Base-by-base conservation (phyloP, 495 filamentous ascomycete species). In the Podospora comata region DNA sequence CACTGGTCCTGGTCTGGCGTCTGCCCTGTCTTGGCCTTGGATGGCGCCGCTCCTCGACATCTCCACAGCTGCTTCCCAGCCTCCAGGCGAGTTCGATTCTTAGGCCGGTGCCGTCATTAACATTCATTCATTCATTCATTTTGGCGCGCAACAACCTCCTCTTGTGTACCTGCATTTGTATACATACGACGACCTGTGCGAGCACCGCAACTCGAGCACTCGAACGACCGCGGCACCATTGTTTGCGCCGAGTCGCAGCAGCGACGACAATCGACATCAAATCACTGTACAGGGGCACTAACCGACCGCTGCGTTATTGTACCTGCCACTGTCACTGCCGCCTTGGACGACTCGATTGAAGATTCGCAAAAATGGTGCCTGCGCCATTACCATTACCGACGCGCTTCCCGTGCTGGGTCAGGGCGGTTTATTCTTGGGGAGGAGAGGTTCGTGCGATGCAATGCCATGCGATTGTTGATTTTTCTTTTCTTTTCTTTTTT, bases 361-460 rank as follows among this genome's bases (percentile, higher is more conserved):
- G 26, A 61, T 15, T 60, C 27, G 68, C 71, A 71, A 77, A 19
- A 32, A 85, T 84, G 83, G 79, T 78, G 70, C 81, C 83, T 70
- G 83, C 88, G 72, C 88, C 88, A 66, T 84, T 88, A 67, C 79
- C 80, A 70, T 78, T 97, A 70, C 95, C 95, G 23, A 87, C 85
- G 70, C 88, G 89, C 68, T 98, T 99, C 77, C 96, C 95, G 54
- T 98, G 96, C 81, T 96, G 95, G 93, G 93, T 91, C 73, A 88
- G 91, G 76, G 95, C 95, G 11, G 87, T 96, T 60, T 98, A 97
- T 77, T 97, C 94, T 53, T 99, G 92, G 91, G 93, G 94, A 74
- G 95, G 94, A 84, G 95, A 99, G 82, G 89, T 90, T 78, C 61
- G 83, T 74, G 26, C 55, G n/a, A 56, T 56, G 54, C 54, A 56